Evolutionary conservation across 1,284 basidiomycete genomes (phyloP).

Genomic region (Cryptococcus depauperatus): DNA sequence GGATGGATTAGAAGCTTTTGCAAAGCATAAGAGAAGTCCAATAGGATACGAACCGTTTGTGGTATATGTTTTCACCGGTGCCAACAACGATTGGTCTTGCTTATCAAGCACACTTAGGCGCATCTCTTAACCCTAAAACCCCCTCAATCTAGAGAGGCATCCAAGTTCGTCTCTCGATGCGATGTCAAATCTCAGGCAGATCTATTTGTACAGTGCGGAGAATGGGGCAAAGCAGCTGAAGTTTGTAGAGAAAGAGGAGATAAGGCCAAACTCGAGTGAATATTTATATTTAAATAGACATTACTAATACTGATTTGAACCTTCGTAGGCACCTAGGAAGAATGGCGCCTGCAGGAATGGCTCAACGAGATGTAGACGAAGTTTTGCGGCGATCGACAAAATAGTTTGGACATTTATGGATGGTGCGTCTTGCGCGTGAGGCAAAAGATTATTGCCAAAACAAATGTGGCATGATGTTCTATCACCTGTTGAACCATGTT

Average conservation of each 20-base stretch:
- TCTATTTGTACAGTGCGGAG: slow-evolving; percentile 75
- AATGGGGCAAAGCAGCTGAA: slow-evolving; percentile 77
- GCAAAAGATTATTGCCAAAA: neutral
- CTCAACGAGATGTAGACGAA: slow-evolving; percentile 67
- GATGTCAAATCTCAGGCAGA: slow-evolving; percentile 74
- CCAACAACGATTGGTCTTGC: neutral
- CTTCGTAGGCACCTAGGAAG: slow-evolving; percentile 64
- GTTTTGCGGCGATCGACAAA: slow-evolving; percentile 44
- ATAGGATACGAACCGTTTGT: slow-evolving; percentile 95
- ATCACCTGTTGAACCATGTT: too few species aligned
- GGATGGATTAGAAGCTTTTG: slow-evolving; percentile 71
- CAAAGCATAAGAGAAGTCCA: slow-evolving; percentile 77
- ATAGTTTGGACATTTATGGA: slow-evolving; percentile 1
- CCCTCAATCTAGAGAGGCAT: slow-evolving; percentile 59
- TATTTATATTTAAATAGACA: slow-evolving; percentile 15
- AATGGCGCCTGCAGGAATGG: slow-evolving; percentile 66
- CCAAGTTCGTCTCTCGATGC: slow-evolving; percentile 66
- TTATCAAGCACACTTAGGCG: slow-evolving; percentile 18
- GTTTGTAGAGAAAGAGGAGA: slow-evolving; percentile 80
- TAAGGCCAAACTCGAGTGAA: slow-evolving; percentile 70
- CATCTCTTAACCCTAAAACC: slow-evolving; percentile 36
- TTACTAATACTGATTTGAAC: neutral
- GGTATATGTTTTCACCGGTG: slow-evolving; percentile 53
- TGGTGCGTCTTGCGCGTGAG: neutral
- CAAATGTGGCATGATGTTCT: neutral